These are phyloP conservation scores for Tardiomyces depauwii DNA, from an alignment of 1,139 yeast species.

Conservation along the genomic window DNA sequence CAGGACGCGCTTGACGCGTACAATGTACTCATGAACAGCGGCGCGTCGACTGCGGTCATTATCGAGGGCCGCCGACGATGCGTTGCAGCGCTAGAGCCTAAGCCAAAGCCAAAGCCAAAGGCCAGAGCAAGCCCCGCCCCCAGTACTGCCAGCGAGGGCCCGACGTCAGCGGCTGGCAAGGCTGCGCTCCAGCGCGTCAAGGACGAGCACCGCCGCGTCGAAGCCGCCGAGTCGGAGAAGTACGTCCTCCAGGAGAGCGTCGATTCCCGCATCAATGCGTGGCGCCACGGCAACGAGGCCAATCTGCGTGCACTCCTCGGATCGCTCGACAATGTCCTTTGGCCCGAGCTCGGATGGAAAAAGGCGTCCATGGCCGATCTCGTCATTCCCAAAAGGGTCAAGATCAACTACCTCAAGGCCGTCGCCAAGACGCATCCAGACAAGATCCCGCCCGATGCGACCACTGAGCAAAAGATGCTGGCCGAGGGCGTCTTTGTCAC, in stretches of 20 bases:
- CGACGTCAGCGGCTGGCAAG: conserved; percentile 25
- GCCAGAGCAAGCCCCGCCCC: conserved; percentile 8
- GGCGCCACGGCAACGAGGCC: conserved; percentile 70
- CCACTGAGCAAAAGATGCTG: conserved; percentile 66
- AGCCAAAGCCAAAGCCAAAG: conserved; percentile 18
- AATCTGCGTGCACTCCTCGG: conserved; percentile 67
- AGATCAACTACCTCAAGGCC: conserved; percentile 81
- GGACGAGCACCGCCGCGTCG: conserved; percentile 37
- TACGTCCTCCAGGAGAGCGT: conserved; percentile 52
- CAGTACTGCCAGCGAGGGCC: conserved; percentile 7
- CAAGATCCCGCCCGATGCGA: conserved; percentile 46
- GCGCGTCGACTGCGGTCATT: conserved; percentile 49
- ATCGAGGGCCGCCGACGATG: conserved; percentile 83
- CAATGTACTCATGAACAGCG: conserved; percentile 51
- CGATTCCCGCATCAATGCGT: conserved; percentile 39
- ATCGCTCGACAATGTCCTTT: conserved; percentile 51
- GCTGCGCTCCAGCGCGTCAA: conserved; percentile 39
- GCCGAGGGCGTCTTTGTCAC: conserved; percentile 82
- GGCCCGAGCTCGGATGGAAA: conserved; percentile 55
- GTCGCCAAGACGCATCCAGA: conserved; percentile 93
- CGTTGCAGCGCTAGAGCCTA: conserved; percentile 41
- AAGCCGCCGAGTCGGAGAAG: conserved; percentile 43
- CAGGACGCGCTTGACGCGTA: conserved; percentile 52
- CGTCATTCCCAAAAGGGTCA: conserved; percentile 85
- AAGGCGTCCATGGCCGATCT: conserved; percentile 58